These are phyloP conservation scores for Globisporangium nunn DNA, from an alignment of 352 stramenopile species.

Conservation along the genomic window DNA sequence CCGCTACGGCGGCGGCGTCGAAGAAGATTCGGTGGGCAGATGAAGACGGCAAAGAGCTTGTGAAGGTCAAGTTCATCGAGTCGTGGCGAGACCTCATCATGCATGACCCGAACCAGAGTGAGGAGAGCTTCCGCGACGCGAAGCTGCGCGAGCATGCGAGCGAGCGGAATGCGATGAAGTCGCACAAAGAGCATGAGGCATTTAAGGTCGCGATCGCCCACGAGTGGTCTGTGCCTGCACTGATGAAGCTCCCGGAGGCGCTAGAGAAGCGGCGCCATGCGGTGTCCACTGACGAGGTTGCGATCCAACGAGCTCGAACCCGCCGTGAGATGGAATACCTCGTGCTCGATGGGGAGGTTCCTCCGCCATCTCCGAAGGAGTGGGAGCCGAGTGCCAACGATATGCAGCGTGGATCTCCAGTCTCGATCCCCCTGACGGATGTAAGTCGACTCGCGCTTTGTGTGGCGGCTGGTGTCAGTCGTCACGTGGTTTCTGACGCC, in stretches of 20 bases:
- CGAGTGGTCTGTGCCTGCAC: conserved; percentile 59
- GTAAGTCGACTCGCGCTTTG: conserved; percentile 16
- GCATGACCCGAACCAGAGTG: conserved; percentile 42
- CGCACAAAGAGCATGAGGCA: conserved; percentile 49
- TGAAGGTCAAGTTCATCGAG: conserved; percentile 81
- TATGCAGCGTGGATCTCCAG: conserved; percentile 37
- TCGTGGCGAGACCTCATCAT: conserved; percentile 78
- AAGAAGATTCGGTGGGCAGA: conserved; percentile 82
- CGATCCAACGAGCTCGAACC: conserved; percentile 53
- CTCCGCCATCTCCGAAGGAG: conserved; percentile 68
- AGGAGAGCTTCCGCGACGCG: conserved; percentile 74
- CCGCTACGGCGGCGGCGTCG: conserved; percentile 21
- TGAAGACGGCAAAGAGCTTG: conserved; percentile 63
- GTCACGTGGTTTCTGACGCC: not conserved
- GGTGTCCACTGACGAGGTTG: conserved; percentile 51
- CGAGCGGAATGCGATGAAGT: conserved; percentile 55
- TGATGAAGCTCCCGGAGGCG: conserved; percentile 53
- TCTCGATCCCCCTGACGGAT: conserved; percentile 68
- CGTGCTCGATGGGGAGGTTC: conserved; percentile 74
- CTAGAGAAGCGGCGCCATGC: conserved; percentile 30
- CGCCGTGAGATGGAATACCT: conserved; percentile 80
- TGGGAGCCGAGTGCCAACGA: conserved; percentile 62
- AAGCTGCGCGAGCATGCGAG: conserved; percentile 82
- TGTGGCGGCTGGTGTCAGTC: not conserved
- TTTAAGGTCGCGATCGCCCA: conserved; percentile 43